Conservation (phyloP, 495 filamentous ascomycete species). For the Jackrogersella multiformis region DNA sequence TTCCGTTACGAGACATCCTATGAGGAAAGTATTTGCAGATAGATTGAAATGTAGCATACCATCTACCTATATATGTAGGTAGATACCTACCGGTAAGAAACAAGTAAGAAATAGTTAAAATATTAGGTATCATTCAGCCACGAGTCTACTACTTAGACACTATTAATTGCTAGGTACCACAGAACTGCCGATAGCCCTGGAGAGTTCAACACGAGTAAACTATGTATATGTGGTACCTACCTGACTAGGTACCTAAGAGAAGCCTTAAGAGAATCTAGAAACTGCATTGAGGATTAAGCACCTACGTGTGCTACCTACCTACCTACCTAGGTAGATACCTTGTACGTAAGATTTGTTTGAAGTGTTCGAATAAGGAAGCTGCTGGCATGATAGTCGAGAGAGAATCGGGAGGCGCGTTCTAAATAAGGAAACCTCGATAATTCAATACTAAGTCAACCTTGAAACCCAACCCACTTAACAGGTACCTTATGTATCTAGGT, state of each 20-base stretch:
- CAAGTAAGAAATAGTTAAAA: not conserved
- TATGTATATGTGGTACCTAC: not conserved
- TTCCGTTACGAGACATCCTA: not conserved
- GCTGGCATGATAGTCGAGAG: not conserved
- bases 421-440: not conserved
- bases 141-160: not conserved
- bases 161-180: too few species aligned
- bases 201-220: not conserved
- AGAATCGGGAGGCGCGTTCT: not conserved
- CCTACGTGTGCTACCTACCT: too few species aligned
- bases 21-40: not conserved
- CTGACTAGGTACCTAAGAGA: too few species aligned
- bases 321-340: too few species aligned
- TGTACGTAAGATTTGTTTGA: not conserved
- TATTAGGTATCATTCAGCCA: not conserved
- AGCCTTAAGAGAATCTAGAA: not conserved
- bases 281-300: not conserved
- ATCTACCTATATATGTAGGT: too few species aligned
- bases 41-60: not conserved
- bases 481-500: too few species aligned
- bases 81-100: too few species aligned
- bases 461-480: too few species aligned
- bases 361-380: slow-evolving; percentile 8
- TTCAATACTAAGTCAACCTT: slow-evolving; percentile 9
- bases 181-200: not conserved